phyloP scores from a whole-genome alignment of 306 rosid genomes.

The Aeschynomene evenia region DNA sequence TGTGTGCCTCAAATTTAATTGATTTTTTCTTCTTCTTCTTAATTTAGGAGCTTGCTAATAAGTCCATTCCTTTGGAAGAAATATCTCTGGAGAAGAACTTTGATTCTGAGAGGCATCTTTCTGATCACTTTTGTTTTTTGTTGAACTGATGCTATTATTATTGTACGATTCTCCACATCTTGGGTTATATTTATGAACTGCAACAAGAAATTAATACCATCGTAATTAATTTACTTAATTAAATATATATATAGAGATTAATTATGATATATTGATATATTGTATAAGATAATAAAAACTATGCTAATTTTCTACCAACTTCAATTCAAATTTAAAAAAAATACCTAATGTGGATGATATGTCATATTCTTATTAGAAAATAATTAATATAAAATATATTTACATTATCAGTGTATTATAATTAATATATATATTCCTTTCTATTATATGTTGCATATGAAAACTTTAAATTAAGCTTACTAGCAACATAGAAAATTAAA shows the following conservation, averaged over 20 bases:
- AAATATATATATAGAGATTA: too few relatives aligned
- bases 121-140: conserved; percentile 24
- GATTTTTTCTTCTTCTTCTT: background rate
- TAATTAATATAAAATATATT: too few relatives aligned
- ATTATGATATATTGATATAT: too few relatives aligned
- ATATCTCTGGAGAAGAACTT: conserved; percentile 46
- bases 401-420: too few relatives aligned
- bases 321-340: too few relatives aligned
- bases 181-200: conserved; percentile 33
- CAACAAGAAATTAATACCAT: conserved; percentile 21
- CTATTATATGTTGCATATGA: too few relatives aligned
- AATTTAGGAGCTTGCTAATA: conserved; percentile 39
- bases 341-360: too few relatives aligned
- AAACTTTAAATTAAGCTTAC: background rate
- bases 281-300: too few relatives aligned
- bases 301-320: too few relatives aligned
- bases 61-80: conserved; percentile 87
- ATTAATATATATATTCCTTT: too few relatives aligned
- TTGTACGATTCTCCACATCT: conserved; percentile 14
- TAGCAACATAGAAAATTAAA: background rate
- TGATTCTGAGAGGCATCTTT: conserved; percentile 44
- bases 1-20: background rate
- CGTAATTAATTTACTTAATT: too few relatives aligned
- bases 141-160: background rate
- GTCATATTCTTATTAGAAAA: too few relatives aligned